Evolutionary conservation across 768 basidiomycete species (phyloP), one percentile per base, ranked within the genome.

Genomic region (Termitomyces sp.): DNA sequence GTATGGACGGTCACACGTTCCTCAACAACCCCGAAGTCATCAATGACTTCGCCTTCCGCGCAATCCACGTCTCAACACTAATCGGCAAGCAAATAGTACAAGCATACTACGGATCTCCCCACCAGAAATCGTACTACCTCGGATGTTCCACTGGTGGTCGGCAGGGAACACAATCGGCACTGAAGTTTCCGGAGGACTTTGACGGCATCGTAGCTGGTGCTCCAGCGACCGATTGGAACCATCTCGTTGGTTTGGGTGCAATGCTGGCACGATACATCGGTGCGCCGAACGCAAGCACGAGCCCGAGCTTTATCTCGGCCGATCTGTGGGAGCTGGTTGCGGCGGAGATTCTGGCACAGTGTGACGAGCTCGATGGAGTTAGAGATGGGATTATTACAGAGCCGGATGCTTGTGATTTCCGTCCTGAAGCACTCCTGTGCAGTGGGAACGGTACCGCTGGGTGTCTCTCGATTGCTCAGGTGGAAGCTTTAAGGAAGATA

Each of bases 41-140:
- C 54, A 60, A 61, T 15, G 64, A 65, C 50, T 65, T 59, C 14
- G 57, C 63, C 12, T 61, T 52, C 48, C 60, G 64, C 9, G 57
- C 64, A n/a, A 54, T 57, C 3, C 61, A 65, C 20, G 55, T 65
- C 56, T 48, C 57, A 48, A 51, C 64, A 9, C 57, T 64, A 5
- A 56, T 61, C 12, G 63, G 63, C 3, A 64, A 64, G 40, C 57
- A 64, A 43, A 59, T 64, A 29, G 60, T 56, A 11, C 36, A 61
- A 42, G 53, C 56, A 4, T 64, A 59, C 48, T 64, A 64, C 36
- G 48, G 53, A n/a, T n/a, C 40, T 1, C 40, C 63, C n/a, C 56
- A 61, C 25, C 25, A 37, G 10, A 62, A 60, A 51, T 62, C 64
- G 0, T 65, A 65, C 14, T 65, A 40, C 17, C 64, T 65, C 9